phyloP scores from a whole-genome alignment of 371 early-diverging fungal genomes.

The Mortierella sp. region DNA sequence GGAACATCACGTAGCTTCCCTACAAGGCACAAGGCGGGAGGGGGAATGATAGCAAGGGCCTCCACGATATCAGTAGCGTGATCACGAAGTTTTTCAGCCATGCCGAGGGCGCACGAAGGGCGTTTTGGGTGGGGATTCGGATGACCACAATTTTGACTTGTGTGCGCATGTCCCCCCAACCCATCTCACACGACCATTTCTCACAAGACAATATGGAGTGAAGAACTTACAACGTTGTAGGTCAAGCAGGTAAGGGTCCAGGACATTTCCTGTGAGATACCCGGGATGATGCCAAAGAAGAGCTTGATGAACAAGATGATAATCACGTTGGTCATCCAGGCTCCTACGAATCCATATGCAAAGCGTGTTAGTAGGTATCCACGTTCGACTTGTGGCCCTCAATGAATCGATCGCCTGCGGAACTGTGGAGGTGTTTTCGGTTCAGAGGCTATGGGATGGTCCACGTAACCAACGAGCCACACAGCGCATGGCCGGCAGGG shows the following conservation, averaged over 20 bases:
- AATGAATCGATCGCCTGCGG: too few species aligned
- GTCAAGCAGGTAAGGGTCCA: constrained; percentile 96
- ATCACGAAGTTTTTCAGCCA: too few species aligned
- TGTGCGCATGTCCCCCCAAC: too few species aligned
- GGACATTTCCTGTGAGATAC: constrained; percentile 88
- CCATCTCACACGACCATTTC: not conserved
- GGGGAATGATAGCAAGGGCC: not conserved
- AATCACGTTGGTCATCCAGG: constrained; percentile 90
- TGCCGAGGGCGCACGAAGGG: too few species aligned
- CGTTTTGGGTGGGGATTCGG: too few species aligned
- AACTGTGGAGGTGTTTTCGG: too few species aligned
- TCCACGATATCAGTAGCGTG: not conserved
- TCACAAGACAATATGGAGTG: not conserved
- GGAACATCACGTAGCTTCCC: constrained; percentile 96
- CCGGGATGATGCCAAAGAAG: constrained; percentile 89
- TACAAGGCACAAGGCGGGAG: constrained; percentile 37
- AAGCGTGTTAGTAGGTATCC: too few species aligned
- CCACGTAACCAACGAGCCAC: not conserved
- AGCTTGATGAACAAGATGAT: constrained; percentile 83
- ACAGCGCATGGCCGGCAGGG: not conserved
- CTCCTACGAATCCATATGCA: constrained; percentile 64
- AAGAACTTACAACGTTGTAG: constrained; percentile 83
- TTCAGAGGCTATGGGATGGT: not conserved
- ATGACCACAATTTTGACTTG: constrained; percentile 1
- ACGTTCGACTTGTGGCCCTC: too few species aligned